These are phyloP conservation scores for Eutrema salsugineum DNA, from an alignment of 441 rosid genomes.

Conservation along the genomic window DNA sequence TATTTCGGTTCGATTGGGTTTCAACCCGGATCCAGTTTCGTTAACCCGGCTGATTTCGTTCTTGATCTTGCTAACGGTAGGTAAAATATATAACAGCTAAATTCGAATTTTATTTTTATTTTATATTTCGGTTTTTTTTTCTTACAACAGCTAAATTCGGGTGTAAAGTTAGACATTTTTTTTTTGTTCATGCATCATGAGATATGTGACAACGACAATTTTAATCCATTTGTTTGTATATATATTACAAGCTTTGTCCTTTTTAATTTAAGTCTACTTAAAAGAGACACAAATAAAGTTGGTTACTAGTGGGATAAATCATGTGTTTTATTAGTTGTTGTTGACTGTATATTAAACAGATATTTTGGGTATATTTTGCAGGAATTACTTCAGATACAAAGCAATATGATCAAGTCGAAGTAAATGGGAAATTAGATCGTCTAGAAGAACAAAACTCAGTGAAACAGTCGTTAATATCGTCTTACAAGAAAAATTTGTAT, in stretches of 20 bases:
- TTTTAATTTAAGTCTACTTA: background rate
- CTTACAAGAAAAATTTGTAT: constrained; percentile 56
- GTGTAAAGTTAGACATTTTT: constrained; percentile 13
- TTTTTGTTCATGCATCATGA: constrained; percentile 34
- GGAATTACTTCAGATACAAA: constrained; percentile 61
- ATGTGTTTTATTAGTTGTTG: background rate
- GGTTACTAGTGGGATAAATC: constrained; percentile 2
- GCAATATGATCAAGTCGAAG: constrained; percentile 54
- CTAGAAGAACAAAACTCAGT: constrained; percentile 61
- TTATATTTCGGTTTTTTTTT: background rate
- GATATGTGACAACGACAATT: constrained; percentile 38
- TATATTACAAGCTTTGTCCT: constrained; percentile 7
- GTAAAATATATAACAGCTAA: no score
- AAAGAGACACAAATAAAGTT: background rate
- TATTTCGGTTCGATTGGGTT: constrained; percentile 67
- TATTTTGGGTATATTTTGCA: constrained; percentile 21
- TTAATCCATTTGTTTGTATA: constrained; percentile 11
- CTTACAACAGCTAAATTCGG: constrained; percentile 15
- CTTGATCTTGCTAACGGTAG: constrained; percentile 93
- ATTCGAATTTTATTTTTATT: background rate
- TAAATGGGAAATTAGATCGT: constrained; percentile 43
- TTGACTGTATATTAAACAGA: background rate
- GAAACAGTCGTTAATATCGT: constrained; percentile 55
- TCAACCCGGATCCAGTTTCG: constrained; percentile 49
- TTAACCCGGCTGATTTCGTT: constrained; percentile 88